Base-by-base conservation (phyloP, 2,329 filamentous ascomycete species). In the Aspergillus phoenicis region DNA sequence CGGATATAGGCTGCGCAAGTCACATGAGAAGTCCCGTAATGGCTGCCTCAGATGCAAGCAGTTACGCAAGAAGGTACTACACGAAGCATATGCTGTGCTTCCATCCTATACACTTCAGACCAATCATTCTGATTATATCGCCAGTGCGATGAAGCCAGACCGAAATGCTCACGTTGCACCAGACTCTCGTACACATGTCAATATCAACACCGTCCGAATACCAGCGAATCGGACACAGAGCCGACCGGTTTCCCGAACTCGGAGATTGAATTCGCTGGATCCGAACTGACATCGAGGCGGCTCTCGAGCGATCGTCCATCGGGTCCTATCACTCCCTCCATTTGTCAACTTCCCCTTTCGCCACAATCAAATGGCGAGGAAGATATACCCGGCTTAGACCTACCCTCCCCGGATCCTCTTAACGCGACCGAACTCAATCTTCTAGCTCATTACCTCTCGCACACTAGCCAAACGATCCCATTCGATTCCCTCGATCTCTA, bases 371-470 rank as follows among this genome's bases (percentile, higher is more conserved):
- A 30, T 57, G 41, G 49, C 7, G 51, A 59, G 13, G 48, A 58
- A 15, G 52, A 58, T 15, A 39, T 28, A 0, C n/a, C 52, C 4
- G 38, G 13, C 7, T 43, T 55, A 7, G 13, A 56, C 13, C 20
- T 56, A 28, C 26, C 59, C 8, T 47, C 52, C 8, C 55, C 60
- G 2, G 33, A 26, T 11, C 58, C 22, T 13, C 68, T 71, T 13
- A 54, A 65, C 8, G 59, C 61, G 3, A 65, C 43, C 13, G 79
- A 81, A 26, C 67, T 80, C 1, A 70, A 73, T 8, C 73, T 81
- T 0, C 61, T 81, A 2, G 70, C 71, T 24, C 78, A 81, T 62
- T 82, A 79, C 48, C 70, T 81, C 41, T 73, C 75, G 0, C 79
- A 81, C 61, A 80, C 79, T 0, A 76, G 78, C 43, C 73, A 63